Evolutionary conservation across 2,329 filamentous ascomycete genomes (phyloP), one percentile per base, ranked within the genome.

Genomic region (Nemania sp.): DNA sequence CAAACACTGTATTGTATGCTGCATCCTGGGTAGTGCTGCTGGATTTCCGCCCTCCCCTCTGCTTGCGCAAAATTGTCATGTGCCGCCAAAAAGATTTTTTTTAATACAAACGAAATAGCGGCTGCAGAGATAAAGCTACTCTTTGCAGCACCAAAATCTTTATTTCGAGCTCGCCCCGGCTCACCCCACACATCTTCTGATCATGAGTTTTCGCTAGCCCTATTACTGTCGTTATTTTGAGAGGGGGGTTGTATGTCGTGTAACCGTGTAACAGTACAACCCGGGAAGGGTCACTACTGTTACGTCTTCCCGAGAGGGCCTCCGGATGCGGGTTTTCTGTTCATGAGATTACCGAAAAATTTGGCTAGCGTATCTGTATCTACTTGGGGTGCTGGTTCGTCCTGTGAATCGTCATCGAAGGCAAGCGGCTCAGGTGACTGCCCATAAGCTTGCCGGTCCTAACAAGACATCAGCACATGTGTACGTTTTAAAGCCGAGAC

Each of bases 301-400:
- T 64, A 75, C 26, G 71, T 73, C 64, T 75, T 73, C 7, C 70
- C 69, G 5, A 71, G 54, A 38, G 66, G 26, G 3, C 73, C 74
- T 15, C 72, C 73, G 22, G 75, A 69, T 3, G 71, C 71, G 1
- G 79, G 78, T 71, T 86, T 85, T 69, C 85, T 83, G 73, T 88
- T 88, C 86, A 89, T 88, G 68, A 89, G 77, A 38, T 84, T 85
- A 65, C 83, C 84, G 73, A 89, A 89, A 79, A 89, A 89, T 70
- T 84, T 87, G 70, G 88, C 84, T 61, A 89, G 78, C 72, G 87
- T 85, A 69, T 88, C 86, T 51, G 85, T 88, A 76, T 89, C 82
- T 75, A 87, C 82, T 65, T 81, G 82, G 4, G 78, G 77, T 10
- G 76, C 64, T 29, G 80, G 73, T 41, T 83, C 80, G 2, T 75